Conservation (phyloP, 2,329 filamentous ascomycete species). For the Colletotrichum chrysophilum region DNA sequence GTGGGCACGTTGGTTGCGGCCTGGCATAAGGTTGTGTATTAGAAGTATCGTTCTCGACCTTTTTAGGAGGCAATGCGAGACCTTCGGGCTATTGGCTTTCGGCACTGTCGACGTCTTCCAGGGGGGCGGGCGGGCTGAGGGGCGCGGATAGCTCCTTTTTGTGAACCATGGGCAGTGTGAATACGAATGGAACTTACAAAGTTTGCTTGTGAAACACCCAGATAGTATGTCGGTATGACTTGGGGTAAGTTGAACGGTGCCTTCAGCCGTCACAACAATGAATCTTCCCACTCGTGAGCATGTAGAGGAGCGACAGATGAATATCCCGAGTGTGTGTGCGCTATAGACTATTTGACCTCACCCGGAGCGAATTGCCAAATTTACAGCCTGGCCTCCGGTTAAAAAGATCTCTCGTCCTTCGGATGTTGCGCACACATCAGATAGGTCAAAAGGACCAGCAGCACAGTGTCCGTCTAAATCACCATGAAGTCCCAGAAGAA, state of each 20-base stretch:
- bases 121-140: background rate
- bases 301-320: background rate
- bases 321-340: background rate
- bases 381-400: background rate
- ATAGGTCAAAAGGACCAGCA: background rate
- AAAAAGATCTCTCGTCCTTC: no score
- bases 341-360: background rate
- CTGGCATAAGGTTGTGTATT: background rate
- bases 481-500: background rate
- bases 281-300: background rate
- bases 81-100: background rate
- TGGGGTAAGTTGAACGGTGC: background rate
- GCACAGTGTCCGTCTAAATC: background rate
- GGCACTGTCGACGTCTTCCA: background rate
- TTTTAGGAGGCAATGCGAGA: background rate
- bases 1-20: background rate
- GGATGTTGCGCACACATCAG: no score
- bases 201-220: background rate
- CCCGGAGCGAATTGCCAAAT: background rate
- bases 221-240: background rate
- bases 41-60: background rate
- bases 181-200: background rate
- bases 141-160: background rate
- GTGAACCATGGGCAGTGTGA: background rate
- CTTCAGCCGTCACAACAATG: background rate